Evolutionary conservation across 83 land plant genomes (phyloP), one percentile per base, ranked within the genome.

Genomic region (Diphasiastrum complanatum): DNA sequence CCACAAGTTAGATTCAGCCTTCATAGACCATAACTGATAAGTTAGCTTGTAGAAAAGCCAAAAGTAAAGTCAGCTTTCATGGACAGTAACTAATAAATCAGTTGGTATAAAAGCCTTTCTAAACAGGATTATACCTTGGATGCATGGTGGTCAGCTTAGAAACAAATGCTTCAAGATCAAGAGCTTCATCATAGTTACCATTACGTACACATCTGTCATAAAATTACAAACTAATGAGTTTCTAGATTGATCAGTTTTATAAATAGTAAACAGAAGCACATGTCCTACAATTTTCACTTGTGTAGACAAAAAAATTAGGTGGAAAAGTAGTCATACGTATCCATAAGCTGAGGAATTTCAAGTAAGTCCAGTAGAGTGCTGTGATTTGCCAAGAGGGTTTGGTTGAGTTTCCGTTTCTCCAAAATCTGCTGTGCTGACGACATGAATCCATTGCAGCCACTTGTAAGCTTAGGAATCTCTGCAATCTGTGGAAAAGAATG

Each of bases 271-370:
- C 16, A 40, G 12, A 40, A 8, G 16, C 43, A 40, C 43, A 40
- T 16, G n/a, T n/a, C n/a, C n/a, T n/a, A n/a, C n/a, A n/a, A n/a
- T n/a, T n/a, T n/a, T n/a, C n/a, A n/a, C n/a, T n/a, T n/a, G n/a
- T n/a, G 23, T 4, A 48, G n/a, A 48, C 51, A 48, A 24, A 48
- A 4, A 6, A 48, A 48, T 5, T 48, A 48, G 23, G 18, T 26
- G 49, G 8, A 47, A 19, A n/a, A 5, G 26, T 5, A 55, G 24
- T 70, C 80, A 59, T 77, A 93, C 99, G 99, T 89, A 71, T 93
- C 99, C 99, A 93, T 93, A 20, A 93, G 89, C 75, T 93, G 99
- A 63, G 99, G 99, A 63, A 93, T 85, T 76, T 93, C 99, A 74
- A 93, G 89, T 76, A 93, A 75, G 63, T 93, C 99, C 66, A 89